These are phyloP conservation scores for Beta macrorhiza DNA, from an alignment of 179 eudicot species.

Conservation along the genomic window DNA sequence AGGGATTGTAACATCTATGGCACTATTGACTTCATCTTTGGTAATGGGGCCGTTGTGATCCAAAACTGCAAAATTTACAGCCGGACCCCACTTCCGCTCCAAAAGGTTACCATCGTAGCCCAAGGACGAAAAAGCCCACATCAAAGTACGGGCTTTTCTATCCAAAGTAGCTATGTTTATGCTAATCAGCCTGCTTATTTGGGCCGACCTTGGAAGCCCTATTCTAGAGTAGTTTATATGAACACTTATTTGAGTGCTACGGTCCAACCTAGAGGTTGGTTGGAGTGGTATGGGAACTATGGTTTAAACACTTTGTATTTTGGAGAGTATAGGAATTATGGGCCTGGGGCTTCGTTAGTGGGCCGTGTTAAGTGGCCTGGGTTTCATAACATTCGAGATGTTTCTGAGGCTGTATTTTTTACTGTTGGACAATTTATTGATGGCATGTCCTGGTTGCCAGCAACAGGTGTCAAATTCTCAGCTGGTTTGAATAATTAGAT, in stretches of 20 bases:
- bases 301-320: constrained; percentile 69
- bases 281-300: constrained; percentile 84
- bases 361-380: constrained; percentile 89
- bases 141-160: constrained; percentile 77
- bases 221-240: constrained; percentile 74
- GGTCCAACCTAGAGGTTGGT: constrained; percentile 91
- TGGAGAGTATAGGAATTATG: constrained; percentile 85
- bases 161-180: constrained; percentile 69
- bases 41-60: constrained; percentile 87
- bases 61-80: constrained; percentile 74
- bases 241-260: constrained; percentile 57
- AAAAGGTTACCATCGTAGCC: constrained; percentile 82
- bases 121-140: constrained; percentile 88
- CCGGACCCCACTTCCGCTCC: constrained; percentile 58
- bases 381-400: constrained; percentile 54
- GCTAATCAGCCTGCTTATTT: constrained; percentile 71
- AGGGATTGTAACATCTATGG: constrained; percentile 84
- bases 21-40: constrained; percentile 88
- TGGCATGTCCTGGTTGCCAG: constrained; percentile 86
- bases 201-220: constrained; percentile 92
- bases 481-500: constrained; percentile 50
- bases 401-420: constrained; percentile 54
- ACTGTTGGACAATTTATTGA: constrained; percentile 68
- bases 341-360: constrained; percentile 56
- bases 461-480: constrained; percentile 74